Conservation (phyloP, 2,329 filamentous ascomycete species). For the Exserohilum rostratum region DNA sequence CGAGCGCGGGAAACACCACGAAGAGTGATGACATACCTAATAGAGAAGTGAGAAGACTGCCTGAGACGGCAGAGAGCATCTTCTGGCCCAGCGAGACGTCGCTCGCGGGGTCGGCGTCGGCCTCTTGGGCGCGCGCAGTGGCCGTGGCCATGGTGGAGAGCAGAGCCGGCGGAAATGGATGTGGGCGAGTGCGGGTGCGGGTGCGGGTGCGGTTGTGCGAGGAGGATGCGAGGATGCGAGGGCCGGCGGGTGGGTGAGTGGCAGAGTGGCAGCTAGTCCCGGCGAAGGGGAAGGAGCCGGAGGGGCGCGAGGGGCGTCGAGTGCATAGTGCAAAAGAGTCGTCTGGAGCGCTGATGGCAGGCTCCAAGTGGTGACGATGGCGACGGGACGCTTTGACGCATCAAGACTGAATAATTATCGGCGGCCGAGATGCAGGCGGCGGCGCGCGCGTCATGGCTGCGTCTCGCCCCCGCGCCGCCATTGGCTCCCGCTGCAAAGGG, state of each 20-base stretch:
- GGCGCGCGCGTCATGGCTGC: conserved; percentile 21
- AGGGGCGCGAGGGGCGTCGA: conserved; percentile 30
- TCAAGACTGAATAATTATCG: conserved; percentile 12
- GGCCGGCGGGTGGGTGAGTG: background rate
- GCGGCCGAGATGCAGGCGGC: conserved; percentile 14
- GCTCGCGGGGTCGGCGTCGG: conserved; percentile 50
- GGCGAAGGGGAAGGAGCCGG: conserved; percentile 19
- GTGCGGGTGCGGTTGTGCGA: no score
- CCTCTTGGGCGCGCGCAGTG: conserved; percentile 49
- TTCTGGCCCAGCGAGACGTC: conserved; percentile 85
- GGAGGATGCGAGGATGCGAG: no score
- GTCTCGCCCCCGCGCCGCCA: conserved; percentile 7
- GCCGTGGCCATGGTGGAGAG: conserved; percentile 41
- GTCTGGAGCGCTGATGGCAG: conserved; percentile 12
- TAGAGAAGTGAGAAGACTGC: conserved; percentile 86
- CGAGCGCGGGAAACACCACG: background rate
- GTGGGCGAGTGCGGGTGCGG: background rate
- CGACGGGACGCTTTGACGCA: conserved; percentile 24
- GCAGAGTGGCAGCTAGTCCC: conserved; percentile 2
- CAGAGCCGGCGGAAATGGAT: no score
- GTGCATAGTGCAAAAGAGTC: conserved; percentile 29
- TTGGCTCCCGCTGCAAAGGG: conserved; percentile 7
- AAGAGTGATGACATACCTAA: conserved; percentile 52
- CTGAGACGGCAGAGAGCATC: conserved; percentile 92
- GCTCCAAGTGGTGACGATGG: conserved; percentile 28